phyloP scores from a whole-genome alignment of 495 filamentous ascomycete species.

The Aspergillus ellipticus region DNA sequence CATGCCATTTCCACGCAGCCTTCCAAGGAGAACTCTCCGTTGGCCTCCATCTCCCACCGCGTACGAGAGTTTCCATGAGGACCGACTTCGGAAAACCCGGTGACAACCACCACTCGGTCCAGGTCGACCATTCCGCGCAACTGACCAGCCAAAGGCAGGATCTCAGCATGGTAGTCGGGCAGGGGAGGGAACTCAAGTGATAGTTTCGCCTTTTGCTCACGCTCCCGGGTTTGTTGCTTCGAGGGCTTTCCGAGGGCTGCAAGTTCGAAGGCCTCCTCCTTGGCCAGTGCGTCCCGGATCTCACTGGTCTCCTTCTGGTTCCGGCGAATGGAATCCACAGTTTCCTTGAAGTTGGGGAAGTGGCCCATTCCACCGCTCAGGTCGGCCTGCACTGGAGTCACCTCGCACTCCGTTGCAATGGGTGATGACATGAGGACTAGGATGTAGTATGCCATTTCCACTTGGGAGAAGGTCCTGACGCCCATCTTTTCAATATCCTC shows the following conservation, averaged over 20 bases:
- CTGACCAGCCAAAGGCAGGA: neutral
- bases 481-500: slow-evolving; percentile 92
- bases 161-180: slow-evolving; percentile 2
- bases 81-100: slow-evolving; percentile 90
- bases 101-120: slow-evolving; percentile 92
- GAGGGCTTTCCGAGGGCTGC: neutral
- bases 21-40: slow-evolving; percentile 93
- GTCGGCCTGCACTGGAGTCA: slow-evolving; percentile 90
- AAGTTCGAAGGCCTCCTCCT: slow-evolving; percentile 1
- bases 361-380: slow-evolving; percentile 72
- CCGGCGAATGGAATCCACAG: neutral
- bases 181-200: neutral
- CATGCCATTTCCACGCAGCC: slow-evolving; percentile 98
- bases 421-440: slow-evolving; percentile 87
- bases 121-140: slow-evolving; percentile 95
- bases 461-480: slow-evolving; percentile 94
- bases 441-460: slow-evolving; percentile 97
- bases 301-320: neutral
- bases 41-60: slow-evolving; percentile 97
- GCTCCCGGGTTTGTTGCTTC: neutral
- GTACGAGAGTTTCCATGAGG: slow-evolving; percentile 97
- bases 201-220: neutral
- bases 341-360: neutral
- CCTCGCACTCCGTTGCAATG: slow-evolving; percentile 88
- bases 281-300: neutral